Conservation (phyloP, 768 basidiomycete genomes). For the Collybia sp. region DNA sequence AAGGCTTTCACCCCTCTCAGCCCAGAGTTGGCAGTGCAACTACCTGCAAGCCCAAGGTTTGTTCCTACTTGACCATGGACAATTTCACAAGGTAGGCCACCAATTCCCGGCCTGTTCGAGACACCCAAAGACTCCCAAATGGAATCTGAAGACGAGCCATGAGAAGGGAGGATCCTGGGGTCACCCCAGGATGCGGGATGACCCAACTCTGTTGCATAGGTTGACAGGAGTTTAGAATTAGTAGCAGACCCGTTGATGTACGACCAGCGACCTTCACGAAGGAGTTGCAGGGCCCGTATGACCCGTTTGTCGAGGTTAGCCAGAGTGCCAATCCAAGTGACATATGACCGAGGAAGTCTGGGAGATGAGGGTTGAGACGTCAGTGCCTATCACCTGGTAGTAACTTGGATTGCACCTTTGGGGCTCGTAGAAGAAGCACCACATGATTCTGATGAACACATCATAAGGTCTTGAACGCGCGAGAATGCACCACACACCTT, state of each 20-base stretch:
- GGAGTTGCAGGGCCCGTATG: conserved; percentile 43
- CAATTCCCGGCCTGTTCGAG: conserved; percentile 44
- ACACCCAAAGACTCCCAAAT: conserved; percentile 58
- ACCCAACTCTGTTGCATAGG: conserved; percentile 52
- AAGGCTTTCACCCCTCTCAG: conserved; percentile 56
- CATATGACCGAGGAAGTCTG: conserved; percentile 62
- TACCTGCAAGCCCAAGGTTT: conserved; percentile 41
- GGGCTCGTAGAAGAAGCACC: conserved; percentile 83
- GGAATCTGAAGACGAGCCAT: conserved; percentile 44
- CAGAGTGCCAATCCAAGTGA: conserved; percentile 73
- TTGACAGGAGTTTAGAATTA: conserved; percentile 35
- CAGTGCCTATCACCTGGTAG: conserved; percentile 1
- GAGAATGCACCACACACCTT: conserved; percentile 38
- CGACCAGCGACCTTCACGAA: conserved; percentile 56
- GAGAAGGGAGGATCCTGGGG: conserved; percentile 52
- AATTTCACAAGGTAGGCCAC: conserved; percentile 74
- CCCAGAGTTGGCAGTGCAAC: conserved; percentile 55
- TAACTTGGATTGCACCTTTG: conserved; percentile 39
- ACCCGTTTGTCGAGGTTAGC: conserved; percentile 65
- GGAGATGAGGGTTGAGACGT: background rate
- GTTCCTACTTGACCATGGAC: conserved; percentile 58
- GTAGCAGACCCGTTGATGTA: conserved; percentile 42
- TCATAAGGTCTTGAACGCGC: conserved; percentile 2
- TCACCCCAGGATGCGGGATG: conserved; percentile 62
- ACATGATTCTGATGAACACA: conserved; percentile 62